Evolutionary conservation across 805 yeast species (phyloP), one percentile per base, ranked within the genome.

Genomic region (Cyberlindnera xylosilytica): DNA sequence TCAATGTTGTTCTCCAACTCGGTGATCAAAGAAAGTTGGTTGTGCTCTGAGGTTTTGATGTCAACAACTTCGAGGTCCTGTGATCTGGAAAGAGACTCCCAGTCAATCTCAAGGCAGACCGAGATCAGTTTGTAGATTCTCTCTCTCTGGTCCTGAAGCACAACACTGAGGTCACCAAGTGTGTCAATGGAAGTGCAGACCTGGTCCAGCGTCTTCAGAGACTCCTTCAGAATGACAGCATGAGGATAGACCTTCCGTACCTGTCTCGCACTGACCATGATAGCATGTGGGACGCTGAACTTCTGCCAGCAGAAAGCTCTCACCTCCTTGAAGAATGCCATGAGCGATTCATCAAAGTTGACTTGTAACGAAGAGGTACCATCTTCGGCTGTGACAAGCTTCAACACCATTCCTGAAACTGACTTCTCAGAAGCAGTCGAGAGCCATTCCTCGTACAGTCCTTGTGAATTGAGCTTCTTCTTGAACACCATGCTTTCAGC

Each of bases 201-300:
- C 2, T 58, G 48, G 37, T 65, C 57, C 39, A 81, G 64, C 1
- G 70, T 61, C 7, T 58, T 56, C 3, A 83, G 39, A 7, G 78
- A 70, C 44, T 84, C 90, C 5, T 62, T 57, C 7, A 87, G 46
- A 9, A 72, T 65, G 4, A 72, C 62, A 0, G 85, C 82, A 47
- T 72, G 71, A 0, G 90, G 87, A 38, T 79, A 73, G 0, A 83
- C 53, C 23, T 69, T 63, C 42, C 74, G 68, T 2, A 81, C 66
- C 23, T 69, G 72, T 34, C 76, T 69, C 1, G 87, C 69, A 20
- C 66, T 69, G 2, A 73, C 53, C 12, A 65, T 47, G 3, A 84
- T 46, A 5, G 68, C 52, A 20, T 74, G 73, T 0, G 96, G 91
- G 0, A 87, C 61, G 8, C 72, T 74, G 53, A 70, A 76, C 0